These are phyloP conservation scores for Aspergillus leporis DNA, from an alignment of 495 filamentous ascomycete species.

Conservation along the genomic window DNA sequence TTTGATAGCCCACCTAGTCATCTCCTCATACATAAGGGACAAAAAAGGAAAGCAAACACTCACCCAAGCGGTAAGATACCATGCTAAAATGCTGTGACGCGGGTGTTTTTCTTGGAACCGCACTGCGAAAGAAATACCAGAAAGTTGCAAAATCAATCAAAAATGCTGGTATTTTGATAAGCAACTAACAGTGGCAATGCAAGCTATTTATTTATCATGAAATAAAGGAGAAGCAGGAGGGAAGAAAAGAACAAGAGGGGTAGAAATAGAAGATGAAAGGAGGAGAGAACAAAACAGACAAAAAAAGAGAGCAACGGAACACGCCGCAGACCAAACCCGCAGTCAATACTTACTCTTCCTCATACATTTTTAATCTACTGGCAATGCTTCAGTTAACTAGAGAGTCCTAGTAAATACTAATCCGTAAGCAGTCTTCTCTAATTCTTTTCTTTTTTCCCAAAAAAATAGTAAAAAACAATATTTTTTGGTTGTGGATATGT, in stretches of 20 bases:
- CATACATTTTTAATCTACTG: too few species aligned
- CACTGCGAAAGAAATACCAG: background rate
- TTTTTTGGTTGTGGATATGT: too few species aligned
- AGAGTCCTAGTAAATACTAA: background rate
- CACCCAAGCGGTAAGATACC: constrained; percentile 24
- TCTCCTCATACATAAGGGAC: background rate
- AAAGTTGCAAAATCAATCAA: background rate
- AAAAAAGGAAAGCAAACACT: constrained; percentile 8
- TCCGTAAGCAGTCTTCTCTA: too few species aligned
- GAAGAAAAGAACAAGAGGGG: background rate
- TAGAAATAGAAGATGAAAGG: constrained; percentile 4
- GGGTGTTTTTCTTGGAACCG: background rate
- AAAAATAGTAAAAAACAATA: too few species aligned
- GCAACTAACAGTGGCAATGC: background rate
- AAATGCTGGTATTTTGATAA: background rate
- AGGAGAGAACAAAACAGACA: constrained; percentile 8
- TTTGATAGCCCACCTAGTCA: background rate
- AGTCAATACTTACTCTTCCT: background rate
- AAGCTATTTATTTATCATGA: background rate
- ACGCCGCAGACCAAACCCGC: constrained; percentile 26
- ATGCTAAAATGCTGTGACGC: constrained; percentile 9
- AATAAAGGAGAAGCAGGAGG: background rate
- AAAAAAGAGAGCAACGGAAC: constrained; percentile 13
- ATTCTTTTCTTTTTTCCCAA: too few species aligned
- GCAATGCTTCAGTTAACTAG: too few species aligned